A percentile compares a stretch with the other conserved stretches of the same genome.
Evolutionary conservation across 2,329 filamentous ascomycete species (phyloP).

Genomic region (Fusarium proliferatum): DNA sequence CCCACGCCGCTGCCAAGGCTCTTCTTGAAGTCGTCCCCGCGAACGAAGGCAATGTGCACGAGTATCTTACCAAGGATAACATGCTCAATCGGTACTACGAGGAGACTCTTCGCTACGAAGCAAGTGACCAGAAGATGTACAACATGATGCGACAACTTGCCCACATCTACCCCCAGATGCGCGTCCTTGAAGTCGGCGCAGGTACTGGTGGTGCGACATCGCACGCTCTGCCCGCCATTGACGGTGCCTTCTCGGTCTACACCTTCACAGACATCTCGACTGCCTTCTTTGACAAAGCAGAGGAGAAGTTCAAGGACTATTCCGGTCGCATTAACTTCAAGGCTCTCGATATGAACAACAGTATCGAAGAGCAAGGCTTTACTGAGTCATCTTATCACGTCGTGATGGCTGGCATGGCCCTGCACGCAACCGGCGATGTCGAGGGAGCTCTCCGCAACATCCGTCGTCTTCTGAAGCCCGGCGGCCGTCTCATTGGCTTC

Average conservation of each 20-base stretch:
- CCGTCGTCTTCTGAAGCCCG: conserved; percentile 3
- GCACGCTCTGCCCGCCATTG: neutral
- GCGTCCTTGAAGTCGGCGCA: conserved; percentile 9
- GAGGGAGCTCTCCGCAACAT: neutral
- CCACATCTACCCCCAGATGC: neutral
- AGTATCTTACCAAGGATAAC: conserved; percentile 26
- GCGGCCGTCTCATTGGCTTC: conserved; percentile 5
- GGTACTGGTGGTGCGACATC: conserved; percentile 11
- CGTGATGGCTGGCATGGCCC: neutral
- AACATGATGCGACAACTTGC: conserved; percentile 2
- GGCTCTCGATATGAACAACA: conserved; percentile 3
- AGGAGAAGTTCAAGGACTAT: conserved; percentile 6
- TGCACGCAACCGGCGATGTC: neutral
- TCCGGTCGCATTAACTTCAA: conserved; percentile 4
- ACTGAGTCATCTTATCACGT: conserved; percentile 7
- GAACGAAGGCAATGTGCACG: neutral
- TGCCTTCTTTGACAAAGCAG: conserved; percentile 8
- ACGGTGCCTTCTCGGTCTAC: neutral
- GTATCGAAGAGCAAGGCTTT: conserved; percentile 1
- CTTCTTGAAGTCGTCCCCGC: conserved; percentile 1
- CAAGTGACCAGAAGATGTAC: neutral
- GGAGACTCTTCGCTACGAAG: neutral
- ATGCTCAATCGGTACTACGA: conserved; percentile 51
- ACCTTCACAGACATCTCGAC: conserved; percentile 16
- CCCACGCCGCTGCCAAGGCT: neutral